Evolutionary conservation across 2,329 filamentous ascomycete genomes (phyloP), one percentile per base, ranked within the genome.

Genomic region (Ciborinia camelliae): DNA sequence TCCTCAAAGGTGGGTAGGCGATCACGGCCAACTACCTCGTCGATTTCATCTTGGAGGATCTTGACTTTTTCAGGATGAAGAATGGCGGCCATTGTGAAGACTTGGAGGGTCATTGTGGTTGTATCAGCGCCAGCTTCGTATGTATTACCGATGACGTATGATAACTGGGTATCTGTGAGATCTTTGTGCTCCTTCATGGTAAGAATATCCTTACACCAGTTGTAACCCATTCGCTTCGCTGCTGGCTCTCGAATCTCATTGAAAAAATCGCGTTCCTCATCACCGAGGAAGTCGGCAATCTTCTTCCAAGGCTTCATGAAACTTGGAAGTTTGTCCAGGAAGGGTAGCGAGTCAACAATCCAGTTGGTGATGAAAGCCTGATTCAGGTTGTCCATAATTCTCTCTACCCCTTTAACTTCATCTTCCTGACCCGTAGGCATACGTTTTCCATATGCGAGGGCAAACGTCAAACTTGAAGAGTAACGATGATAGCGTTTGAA

Each of bases 21-120:
- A 26, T 61, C 58, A 15, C 43, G 57, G 6, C 76, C 76, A 2
- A 83, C 76, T 0, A 84, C 78, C 3, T 71, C 68, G 64, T 86
- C 82, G 23, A 86, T 71, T 57, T 80, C 76, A 12, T 72, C 73
- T 66, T 79, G 79, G 0, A 79, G 80, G 67, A 82, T 83, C n/a
- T 69, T 68, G 62, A 83, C 81, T 0, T 82, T 73, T 5, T 77
- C 75, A 0, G 79, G 80, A 45, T 72, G 45, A 8, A 70, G 55
- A 43, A 70, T 50, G 32, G 69, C 35, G 66, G 77, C 78, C 39
- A 82, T 73, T 50, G 81, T 75, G 62, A 76, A 78, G 8, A 78
- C 74, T 12, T 79, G 70, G 54, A 80, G 65, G 1, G 77, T 78
- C 54, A 75, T 75, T 77, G 75, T 79, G 4, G 79, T 81, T 14